Evolutionary conservation across 176 grass and related monocot genomes (phyloP), one percentile per base, ranked within the genome.

Genomic region (Oryza australiensis): DNA sequence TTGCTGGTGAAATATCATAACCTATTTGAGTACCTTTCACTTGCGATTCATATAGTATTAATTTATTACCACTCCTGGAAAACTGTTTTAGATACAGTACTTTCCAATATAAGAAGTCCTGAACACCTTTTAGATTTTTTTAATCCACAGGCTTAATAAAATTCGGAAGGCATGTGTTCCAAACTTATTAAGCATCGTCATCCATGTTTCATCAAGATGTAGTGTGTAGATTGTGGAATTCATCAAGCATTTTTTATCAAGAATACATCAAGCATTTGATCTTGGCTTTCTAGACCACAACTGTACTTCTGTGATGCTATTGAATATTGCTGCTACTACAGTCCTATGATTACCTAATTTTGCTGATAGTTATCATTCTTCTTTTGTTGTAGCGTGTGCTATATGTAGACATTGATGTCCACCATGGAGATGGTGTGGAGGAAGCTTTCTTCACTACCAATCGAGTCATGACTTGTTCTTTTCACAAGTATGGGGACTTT

Each of bases 351-450:
- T 72, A 72, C 65, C 62, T 63, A 53, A 60, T 62, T 70, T 72
- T 70, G 37, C 71, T 88, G 29, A 85, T 76, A 5, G 40, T 35
- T 84, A n/a, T n/a, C 13, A 57, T 83, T 72, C 72, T 62, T 40
- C 28, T 46, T 90, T 78, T 88, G 41, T 79, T 90, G 38, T 70
- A 97, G 94, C 91, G 94, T 62, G 94, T 97, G 74, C 78, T 97
- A 43, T 97, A 97, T 69, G 83, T 94, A 73, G 94, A 97, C 89
- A 97, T 97, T 87, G 94, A 97, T 88, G 89, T 97, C 59, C 94
- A 94, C 88, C 94, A 97, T 79, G 94, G 94, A 81, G 94, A 97
- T 85, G 94, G 94, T 22, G 94, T 97, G 23, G 94, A 97, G 73
- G 94, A 97, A 68, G 94, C 94, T 9, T 97, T 97, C 77, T 97